phyloP scores from a whole-genome alignment of 352 stramenopile species.

The Globisporangium canariense region DNA sequence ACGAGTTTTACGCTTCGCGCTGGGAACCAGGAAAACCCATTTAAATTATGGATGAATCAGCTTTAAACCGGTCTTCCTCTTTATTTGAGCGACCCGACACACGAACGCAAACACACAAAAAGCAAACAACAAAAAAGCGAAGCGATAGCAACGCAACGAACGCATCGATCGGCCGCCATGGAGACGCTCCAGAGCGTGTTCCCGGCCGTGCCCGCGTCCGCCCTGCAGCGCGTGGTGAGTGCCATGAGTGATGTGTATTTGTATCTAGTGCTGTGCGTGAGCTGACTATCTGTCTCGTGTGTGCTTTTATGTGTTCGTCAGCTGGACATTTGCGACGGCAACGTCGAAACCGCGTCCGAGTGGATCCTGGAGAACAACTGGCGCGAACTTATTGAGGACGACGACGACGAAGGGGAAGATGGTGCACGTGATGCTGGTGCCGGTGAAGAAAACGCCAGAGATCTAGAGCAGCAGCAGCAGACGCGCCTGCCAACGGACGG shows the following conservation, averaged over 20 bases:
- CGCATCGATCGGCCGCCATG: slow-evolving; percentile 38
- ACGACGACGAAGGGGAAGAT: slow-evolving; percentile 3
- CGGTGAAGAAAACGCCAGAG: neutral
- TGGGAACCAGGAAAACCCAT: no score
- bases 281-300: neutral
- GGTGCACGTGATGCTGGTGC: neutral
- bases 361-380: slow-evolving; percentile 65
- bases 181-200: slow-evolving; percentile 46
- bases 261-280: neutral
- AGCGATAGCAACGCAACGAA: neutral
- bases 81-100: neutral
- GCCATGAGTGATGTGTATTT: neutral
- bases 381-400: slow-evolving; percentile 34
- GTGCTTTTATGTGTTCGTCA: slow-evolving; percentile 9
- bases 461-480: neutral
- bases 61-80: no score
- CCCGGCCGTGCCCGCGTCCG: slow-evolving; percentile 26
- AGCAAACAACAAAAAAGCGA: neutral
- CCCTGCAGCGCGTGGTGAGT: slow-evolving; percentile 28
- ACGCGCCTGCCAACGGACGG: slow-evolving; percentile 1
- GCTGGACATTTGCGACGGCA: slow-evolving; percentile 54
- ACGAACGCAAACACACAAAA: neutral
- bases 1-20: no score
- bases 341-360: slow-evolving; percentile 45
- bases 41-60: no score